A percentile compares a stretch with the other conserved stretches of the same genome.
Conservation (phyloP, 2,329 filamentous ascomycete species). For the Apiospora aurea region DNA sequence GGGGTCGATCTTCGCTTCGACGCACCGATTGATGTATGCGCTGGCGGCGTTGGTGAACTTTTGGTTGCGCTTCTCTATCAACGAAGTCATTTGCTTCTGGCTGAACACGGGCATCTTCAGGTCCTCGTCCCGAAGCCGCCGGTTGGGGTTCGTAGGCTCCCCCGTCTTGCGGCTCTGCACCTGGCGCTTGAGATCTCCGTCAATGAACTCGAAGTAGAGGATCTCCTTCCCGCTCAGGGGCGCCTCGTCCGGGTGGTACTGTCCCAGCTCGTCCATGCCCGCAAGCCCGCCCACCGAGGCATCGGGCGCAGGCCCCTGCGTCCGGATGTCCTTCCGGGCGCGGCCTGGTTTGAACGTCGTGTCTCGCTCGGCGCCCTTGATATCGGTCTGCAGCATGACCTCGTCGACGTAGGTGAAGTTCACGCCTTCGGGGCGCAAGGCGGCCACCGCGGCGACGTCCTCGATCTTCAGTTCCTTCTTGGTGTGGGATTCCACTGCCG, state of each 20-base stretch:
- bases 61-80: constrained; percentile 89
- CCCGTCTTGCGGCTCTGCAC: constrained; percentile 76
- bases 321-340: constrained; percentile 57
- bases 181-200: constrained; percentile 87
- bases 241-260: constrained; percentile 39
- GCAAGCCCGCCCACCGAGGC: constrained; percentile 64
- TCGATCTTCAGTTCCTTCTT: constrained; percentile 73
- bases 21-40: constrained; percentile 77
- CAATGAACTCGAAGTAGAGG: constrained; percentile 89
- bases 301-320: constrained; percentile 59
- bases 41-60: constrained; percentile 84
- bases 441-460: constrained; percentile 84
- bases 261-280: constrained; percentile 53
- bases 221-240: constrained; percentile 65
- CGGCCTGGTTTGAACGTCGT: constrained; percentile 67
- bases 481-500: constrained; percentile 83
- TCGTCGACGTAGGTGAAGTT: constrained; percentile 89
- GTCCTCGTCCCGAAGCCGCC: constrained; percentile 77
- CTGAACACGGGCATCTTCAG: constrained; percentile 92
- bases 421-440: constrained; percentile 78
- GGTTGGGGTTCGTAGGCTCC: constrained; percentile 71
- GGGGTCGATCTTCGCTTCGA: constrained; percentile 69
- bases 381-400: constrained; percentile 79
- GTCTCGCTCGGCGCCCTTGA: constrained; percentile 72
- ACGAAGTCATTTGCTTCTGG: constrained; percentile 86